Evolutionary conservation across 2,329 filamentous ascomycete genomes (phyloP).

Genomic region (Arthrobotrys sphaeroides): DNA sequence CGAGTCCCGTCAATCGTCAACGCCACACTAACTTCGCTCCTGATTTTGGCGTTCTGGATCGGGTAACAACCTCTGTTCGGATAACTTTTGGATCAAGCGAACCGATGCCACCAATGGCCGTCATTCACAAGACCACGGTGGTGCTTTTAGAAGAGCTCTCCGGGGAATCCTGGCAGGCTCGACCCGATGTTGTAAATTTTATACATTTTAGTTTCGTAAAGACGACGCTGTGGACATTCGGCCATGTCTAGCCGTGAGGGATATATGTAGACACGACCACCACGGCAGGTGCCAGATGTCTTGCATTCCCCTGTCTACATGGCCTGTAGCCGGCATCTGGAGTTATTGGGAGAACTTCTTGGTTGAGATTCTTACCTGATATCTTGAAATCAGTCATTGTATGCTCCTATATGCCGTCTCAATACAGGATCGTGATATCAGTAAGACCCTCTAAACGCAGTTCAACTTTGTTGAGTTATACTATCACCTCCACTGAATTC

Average conservation of each 20-base stretch:
- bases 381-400: too few species aligned
- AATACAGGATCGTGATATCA: too few species aligned
- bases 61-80: neutral
- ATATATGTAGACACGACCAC: slow-evolving; percentile 23
- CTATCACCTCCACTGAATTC: too few species aligned
- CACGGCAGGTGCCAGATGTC: slow-evolving; percentile 26
- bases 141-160: neutral
- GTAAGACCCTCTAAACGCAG: too few species aligned
- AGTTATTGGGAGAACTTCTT: too few species aligned
- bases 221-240: neutral
- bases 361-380: too few species aligned
- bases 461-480: too few species aligned
- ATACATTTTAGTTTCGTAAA: slow-evolving; percentile 5
- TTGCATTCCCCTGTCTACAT: slow-evolving; percentile 17
- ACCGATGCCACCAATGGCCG: slow-evolving; percentile 5
- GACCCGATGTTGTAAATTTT: neutral
- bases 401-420: too few species aligned
- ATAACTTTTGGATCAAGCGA: slow-evolving; percentile 15
- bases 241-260: slow-evolving; percentile 47
- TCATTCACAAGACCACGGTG: slow-evolving; percentile 15
- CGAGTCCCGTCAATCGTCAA: too few species aligned
- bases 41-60: slow-evolving; percentile 9
- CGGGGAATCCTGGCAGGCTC: neutral
- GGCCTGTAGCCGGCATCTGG: neutral
- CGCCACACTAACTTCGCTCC: too few species aligned